Base-by-base conservation (phyloP, 345 rosid genomes). In the Rhizophora mangle region DNA sequence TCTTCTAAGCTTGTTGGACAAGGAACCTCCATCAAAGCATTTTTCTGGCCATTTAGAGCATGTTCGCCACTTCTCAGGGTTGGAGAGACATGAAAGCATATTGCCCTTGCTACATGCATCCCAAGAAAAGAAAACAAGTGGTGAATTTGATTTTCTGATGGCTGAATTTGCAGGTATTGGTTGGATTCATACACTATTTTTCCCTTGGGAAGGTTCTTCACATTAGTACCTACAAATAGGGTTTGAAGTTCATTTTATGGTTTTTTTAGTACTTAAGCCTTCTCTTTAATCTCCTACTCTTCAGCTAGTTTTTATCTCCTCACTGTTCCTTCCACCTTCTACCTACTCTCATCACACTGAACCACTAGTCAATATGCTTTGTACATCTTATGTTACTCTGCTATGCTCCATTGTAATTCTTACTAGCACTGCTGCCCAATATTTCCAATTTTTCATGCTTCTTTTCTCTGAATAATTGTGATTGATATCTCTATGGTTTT, bases 1-100 rank as follows among this genome's bases (percentile, higher is more conserved):
- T 70, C 86, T 95, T 75, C 92, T 95, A 70, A 95, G 96, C 89
- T 87, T 95, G 84, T 82, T 92, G 88, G 99, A 95, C 62, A 95
- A 91, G 83, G 99, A 95, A 83, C 97, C 99, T 27, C 97, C 96
- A 65, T 91, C 93, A 37, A 81, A 86, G 72, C 92, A 75, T 76
- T 82, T 78, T 78, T 89, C 97, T 82, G 98, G 96, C 74, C 98
- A 93, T 74, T 81, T 93, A 72, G 98, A 91, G 74, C 88, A 83
- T 83, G 89, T 81, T 19, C 87, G 88, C 62, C 96, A 89, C 75
- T 74, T 88, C 55, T 78, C 98, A 31, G 97, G 96, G n/a, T 57
- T 92, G 64, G 97, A 95, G 80, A 89, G 82, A 77, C 99, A 92
- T 81, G 96, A 92, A 83, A 95, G 96, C 65, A 86, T 88, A 66